phyloP scores from a whole-genome alignment of 2,329 filamentous ascomycete genomes.

The Stylonectria norvegica region DNA sequence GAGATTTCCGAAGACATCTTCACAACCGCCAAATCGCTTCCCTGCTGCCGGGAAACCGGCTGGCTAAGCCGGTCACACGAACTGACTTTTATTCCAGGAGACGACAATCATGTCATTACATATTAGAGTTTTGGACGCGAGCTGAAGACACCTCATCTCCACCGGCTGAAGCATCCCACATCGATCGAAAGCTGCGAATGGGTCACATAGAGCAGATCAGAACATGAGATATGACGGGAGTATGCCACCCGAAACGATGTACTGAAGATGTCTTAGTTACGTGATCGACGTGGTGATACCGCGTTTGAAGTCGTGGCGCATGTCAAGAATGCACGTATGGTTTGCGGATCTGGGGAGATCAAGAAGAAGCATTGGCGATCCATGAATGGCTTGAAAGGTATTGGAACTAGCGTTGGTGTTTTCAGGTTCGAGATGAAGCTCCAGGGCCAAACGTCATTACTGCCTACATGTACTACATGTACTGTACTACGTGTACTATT shows the following conservation, averaged over 20 bases:
- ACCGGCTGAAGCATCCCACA: not conserved
- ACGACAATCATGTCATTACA: not conserved
- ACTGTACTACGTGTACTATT: not conserved
- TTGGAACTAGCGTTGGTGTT: not conserved
- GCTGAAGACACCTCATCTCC: not conserved
- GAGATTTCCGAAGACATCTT: no score
- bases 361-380: not conserved
- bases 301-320: not conserved
- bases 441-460: not conserved
- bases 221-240: not conserved
- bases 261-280: not conserved
- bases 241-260: no score
- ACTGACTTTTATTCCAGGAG: no score
- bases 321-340: not conserved
- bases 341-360: not conserved
- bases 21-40: no score
- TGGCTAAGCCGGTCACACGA: no score
- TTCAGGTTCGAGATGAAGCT: not conserved
- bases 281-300: not conserved
- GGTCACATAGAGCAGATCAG: not conserved
- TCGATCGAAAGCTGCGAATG: not conserved
- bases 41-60: no score
- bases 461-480: not conserved
- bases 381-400: not conserved
- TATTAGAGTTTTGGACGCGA: not conserved